A percentile compares a stretch with the other conserved stretches of the same genome.
phyloP scores from a whole-genome alignment of 352 stramenopile species.

The Globisporangium viniferum region DNA sequence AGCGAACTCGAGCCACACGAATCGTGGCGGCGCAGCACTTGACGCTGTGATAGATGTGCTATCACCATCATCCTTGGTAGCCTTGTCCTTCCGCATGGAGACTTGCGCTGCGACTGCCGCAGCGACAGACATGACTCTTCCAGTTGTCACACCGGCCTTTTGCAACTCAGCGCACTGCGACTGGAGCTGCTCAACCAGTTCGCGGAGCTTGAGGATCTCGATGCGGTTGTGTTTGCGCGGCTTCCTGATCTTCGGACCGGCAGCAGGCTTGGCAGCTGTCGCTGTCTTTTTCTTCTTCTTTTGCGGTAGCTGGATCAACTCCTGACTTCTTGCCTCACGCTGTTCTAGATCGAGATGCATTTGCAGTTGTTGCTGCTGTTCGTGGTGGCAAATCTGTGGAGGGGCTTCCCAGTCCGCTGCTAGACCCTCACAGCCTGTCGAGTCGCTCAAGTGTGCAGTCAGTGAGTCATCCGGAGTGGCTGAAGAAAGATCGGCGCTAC shows the following conservation, averaged over 20 bases:
- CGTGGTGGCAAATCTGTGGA: not conserved
- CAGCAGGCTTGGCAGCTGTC: not conserved
- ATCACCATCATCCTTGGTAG: too few relatives aligned
- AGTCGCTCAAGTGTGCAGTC: not conserved
- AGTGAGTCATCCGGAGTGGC: not conserved
- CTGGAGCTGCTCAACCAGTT: slow-evolving; percentile 11
- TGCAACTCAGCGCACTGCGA: not conserved
- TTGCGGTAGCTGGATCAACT: not conserved
- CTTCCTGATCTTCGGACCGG: not conserved
- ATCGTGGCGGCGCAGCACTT: not conserved
- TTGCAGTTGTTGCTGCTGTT: not conserved
- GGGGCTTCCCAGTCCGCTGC: not conserved
- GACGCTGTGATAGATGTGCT: not conserved
- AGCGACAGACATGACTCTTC: not conserved
- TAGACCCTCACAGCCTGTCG: not conserved
- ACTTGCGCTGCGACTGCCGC: not conserved
- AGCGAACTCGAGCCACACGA: slow-evolving; percentile 40
- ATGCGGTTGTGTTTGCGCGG: slow-evolving; percentile 12
- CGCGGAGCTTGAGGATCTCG: slow-evolving; percentile 15
- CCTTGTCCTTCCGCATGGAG: not conserved
- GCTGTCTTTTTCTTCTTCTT: not conserved
- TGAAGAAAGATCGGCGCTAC: not conserved
- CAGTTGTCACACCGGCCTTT: not conserved
- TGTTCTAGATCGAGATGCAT: too few relatives aligned
- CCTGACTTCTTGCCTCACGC: too few relatives aligned